A percentile compares a stretch with the other conserved stretches of the same genome.
phyloP scores from a whole-genome alignment of 148 eudicot genomes.

The Tetragonia tetragonoides region DNA sequence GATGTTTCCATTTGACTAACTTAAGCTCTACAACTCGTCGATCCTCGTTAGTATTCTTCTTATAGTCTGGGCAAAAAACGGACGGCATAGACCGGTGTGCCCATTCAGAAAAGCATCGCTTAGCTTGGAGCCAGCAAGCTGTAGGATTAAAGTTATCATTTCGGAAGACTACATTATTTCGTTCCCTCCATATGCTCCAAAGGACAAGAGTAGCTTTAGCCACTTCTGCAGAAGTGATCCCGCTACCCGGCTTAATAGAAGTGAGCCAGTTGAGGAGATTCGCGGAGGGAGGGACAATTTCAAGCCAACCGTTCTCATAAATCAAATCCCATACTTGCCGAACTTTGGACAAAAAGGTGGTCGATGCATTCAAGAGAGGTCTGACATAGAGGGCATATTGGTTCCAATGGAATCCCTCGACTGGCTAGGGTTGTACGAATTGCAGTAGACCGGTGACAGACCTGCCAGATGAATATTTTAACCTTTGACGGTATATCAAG shows the following conservation, averaged over 20 bases:
- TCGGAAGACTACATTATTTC: neutral
- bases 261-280: no score
- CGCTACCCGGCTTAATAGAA: no score
- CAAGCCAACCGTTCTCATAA: neutral
- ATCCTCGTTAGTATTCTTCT: no score
- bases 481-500: neutral
- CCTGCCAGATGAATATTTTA: neutral
- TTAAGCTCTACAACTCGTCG: no score
- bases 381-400: neutral
- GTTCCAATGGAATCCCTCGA: neutral
- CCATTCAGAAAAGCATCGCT: no score
- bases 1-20: no score
- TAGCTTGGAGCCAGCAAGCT: no score
- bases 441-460: neutral
- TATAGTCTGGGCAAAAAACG: no score
- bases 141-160: no score
- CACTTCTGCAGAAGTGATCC: no score
- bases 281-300: neutral
- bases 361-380: no score
- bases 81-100: no score
- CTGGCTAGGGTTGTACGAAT: neutral
- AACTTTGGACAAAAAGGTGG: neutral
- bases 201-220: neutral
- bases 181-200: neutral
- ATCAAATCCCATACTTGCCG: neutral